Base-by-base conservation (phyloP, 192 early-diverging fungal species). In the Podila epigama region DNA sequence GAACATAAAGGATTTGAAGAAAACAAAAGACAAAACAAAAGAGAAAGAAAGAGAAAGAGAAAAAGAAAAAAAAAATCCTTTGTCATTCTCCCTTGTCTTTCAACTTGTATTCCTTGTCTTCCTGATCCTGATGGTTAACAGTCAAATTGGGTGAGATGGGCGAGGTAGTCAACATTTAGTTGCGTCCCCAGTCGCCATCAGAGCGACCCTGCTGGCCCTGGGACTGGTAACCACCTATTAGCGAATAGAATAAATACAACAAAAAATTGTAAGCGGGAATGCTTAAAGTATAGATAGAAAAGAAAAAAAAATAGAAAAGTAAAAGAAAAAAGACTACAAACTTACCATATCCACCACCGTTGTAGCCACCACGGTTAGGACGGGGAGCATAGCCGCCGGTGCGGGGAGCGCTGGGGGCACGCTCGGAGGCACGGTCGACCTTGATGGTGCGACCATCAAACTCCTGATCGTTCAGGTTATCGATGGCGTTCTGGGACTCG, bases 381-480 rank as follows among this genome's bases (percentile, higher is more conserved):
- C n/a, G n/a, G n/a, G n/a, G n/a, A n/a, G n/a, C n/a, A n/a, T n/a
- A 51, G 48, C 34, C 61, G 28, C 51, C 44, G 34, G 79, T 69
- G 64, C 73, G 56, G 18, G 64, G 66, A 25, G 69, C 69, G 52
- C 71, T 36, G 48, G 29, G 13, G 57, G 68, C 40, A 42, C 71
- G 69, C 63, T 79, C 69, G 41, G 81, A 64, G n/a, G 75, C 81
- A 72, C 69, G 69, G 36, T 82, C 75, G 44, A 82, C 81, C 58
- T 88, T 88, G 81, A 96, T 87, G 22, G 68, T 66, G 55, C 95
- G 91, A 34, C 90, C 93, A 48, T 93, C 89, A 57, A 96, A 83
- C n/a, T 89, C 86, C 66, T 70, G 69, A 32, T 87, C 85, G 83
- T 93, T 83, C 78, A 90, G 77, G 37, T 51, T 70, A 13, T 83